Conservation (phyloP, 768 basidiomycete species). For the Floccularia luteovirens region DNA sequence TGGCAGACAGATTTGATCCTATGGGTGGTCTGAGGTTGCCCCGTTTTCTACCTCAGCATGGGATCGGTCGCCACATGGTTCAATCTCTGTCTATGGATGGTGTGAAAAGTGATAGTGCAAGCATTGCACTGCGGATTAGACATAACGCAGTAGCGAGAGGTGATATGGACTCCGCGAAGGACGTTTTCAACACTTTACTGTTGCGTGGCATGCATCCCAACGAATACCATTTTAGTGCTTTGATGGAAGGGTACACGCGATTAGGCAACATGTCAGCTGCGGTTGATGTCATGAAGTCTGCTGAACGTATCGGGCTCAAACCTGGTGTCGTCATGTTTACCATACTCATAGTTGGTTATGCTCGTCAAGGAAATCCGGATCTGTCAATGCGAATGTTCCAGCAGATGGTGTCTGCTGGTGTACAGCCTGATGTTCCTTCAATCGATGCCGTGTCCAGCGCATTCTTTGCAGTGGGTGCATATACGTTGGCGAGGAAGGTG, state of each 20-base stretch:
- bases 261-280: conserved; percentile 56
- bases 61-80: conserved; percentile 31
- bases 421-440: conserved; percentile 63
- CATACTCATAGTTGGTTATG: conserved; percentile 67
- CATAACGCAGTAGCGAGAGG: conserved; percentile 48
- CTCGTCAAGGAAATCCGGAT: conserved; percentile 46
- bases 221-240: conserved; percentile 61
- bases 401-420: conserved; percentile 51
- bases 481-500: conserved; percentile 40
- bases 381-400: conserved; percentile 49
- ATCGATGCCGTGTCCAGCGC: conserved; percentile 68
- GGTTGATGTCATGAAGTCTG: conserved; percentile 44
- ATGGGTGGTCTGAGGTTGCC: conserved; percentile 35
- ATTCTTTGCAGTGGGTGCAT: conserved; percentile 51
- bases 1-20: conserved; percentile 35
- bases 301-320: conserved; percentile 38
- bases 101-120: conserved; percentile 47
- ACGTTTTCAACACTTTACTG: conserved; percentile 51
- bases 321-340: conserved; percentile 70
- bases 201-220: conserved; percentile 66
- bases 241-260: conserved; percentile 68
- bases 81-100: conserved; percentile 37
- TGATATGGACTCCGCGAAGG: conserved; percentile 43
- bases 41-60: conserved; percentile 17
- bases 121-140: conserved; percentile 54